Evolutionary conservation across 164 flowering plant species (phyloP).

Genomic region (Dillenia suffruticosa): DNA sequence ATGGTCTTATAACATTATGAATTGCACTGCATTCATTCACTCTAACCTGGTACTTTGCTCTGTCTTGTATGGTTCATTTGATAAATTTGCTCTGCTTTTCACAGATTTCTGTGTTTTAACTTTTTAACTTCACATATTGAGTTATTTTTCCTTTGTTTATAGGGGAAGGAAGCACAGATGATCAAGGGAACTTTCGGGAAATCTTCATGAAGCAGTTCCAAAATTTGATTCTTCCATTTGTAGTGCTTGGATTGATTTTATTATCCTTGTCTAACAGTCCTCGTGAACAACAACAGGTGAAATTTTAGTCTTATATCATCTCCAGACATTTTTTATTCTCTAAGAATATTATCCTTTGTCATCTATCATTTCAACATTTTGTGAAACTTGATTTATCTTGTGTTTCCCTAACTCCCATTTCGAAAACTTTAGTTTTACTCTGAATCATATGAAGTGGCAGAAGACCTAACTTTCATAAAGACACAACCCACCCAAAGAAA

Average conservation of each 20-base stretch:
- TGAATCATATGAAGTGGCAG: too few species aligned
- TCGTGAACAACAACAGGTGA: constrained; percentile 58
- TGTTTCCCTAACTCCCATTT: too few species aligned
- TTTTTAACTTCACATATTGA: background rate
- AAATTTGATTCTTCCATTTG: constrained; percentile 40
- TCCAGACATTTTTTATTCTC: too few species aligned
- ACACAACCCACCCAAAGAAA: too few species aligned
- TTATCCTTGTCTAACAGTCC: constrained; percentile 48
- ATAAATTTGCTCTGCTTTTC: background rate
- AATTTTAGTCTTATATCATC: background rate
- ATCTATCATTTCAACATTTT: too few species aligned
- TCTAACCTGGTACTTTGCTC: too few species aligned
- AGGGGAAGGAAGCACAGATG: constrained; percentile 59
- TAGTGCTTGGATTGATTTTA: constrained; percentile 51
- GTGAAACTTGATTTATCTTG: too few species aligned
- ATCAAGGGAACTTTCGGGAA: constrained; percentile 53
- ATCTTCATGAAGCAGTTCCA: constrained; percentile 45
- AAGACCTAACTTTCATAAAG: too few species aligned
- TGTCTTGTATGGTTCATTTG: background rate
- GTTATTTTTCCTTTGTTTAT: constrained; percentile 9
- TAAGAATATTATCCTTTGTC: too few species aligned
- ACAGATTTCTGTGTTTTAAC: background rate
- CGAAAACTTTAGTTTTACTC: too few species aligned
- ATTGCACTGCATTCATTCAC: too few species aligned
- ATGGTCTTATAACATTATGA: too few species aligned